Evolutionary conservation across 2,329 filamentous ascomycete genomes (phyloP).

Genomic region (Penicillium sp.): DNA sequence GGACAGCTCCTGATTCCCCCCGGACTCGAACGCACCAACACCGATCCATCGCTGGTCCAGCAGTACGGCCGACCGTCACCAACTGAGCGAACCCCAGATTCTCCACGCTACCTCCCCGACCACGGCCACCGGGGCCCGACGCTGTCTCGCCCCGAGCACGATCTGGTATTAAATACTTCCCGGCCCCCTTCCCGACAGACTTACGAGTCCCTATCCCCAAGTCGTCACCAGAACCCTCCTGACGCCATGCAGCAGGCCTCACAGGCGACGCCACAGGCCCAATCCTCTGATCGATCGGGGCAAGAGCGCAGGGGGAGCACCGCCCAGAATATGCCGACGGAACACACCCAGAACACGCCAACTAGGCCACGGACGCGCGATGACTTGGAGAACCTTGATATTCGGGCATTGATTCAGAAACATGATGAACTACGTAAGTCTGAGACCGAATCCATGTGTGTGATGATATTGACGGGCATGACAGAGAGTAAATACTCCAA

Average conservation of each 20-base stretch:
- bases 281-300: slow-evolving; percentile 16
- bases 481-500: slow-evolving; percentile 91
- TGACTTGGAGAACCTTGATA: slow-evolving; percentile 45
- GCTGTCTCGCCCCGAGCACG: slow-evolving; percentile 15
- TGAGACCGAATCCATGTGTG: neutral
- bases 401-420: slow-evolving; percentile 45
- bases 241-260: slow-evolving; percentile 27
- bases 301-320: slow-evolving; percentile 18
- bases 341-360: slow-evolving; percentile 44
- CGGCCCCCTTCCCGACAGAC: slow-evolving; percentile 23
- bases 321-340: slow-evolving; percentile 32
- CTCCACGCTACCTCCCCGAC: slow-evolving; percentile 11
- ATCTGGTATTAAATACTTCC: slow-evolving; percentile 21
- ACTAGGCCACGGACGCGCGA: slow-evolving; percentile 38
- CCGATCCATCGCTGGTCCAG: slow-evolving; percentile 29
- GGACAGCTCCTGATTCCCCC: slow-evolving; percentile 13
- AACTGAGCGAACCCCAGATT: slow-evolving; percentile 18
- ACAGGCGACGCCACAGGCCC: slow-evolving; percentile 7
- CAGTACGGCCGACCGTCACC: slow-evolving; percentile 22
- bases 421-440: slow-evolving; percentile 50
- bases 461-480: neutral
- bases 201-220: slow-evolving; percentile 21
- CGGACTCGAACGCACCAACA: slow-evolving; percentile 26
- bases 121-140: slow-evolving; percentile 15
- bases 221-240: slow-evolving; percentile 14